Evolutionary conservation across 768 basidiomycete species (phyloP).

Genomic region (Suillus clintonianus): DNA sequence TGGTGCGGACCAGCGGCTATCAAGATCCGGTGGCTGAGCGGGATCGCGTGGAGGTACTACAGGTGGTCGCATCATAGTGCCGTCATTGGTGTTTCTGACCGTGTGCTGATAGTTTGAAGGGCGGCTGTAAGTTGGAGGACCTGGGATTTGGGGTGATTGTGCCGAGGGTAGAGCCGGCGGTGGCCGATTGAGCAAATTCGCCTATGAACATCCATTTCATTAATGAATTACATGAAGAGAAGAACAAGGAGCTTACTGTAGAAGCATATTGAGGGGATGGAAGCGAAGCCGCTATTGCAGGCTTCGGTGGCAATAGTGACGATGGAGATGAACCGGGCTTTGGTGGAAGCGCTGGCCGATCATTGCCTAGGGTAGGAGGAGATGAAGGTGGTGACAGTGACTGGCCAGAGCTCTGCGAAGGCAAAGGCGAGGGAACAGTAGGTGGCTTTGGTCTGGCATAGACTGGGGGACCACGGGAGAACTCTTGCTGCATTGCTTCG

Average conservation of each 20-base stretch:
- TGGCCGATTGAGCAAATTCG: constrained; percentile 34
- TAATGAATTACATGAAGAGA: not conserved
- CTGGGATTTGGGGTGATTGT: constrained; percentile 12
- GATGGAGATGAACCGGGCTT: constrained; percentile 32
- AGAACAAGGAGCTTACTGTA: not conserved
- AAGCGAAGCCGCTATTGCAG: constrained; percentile 12
- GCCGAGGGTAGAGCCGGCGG: constrained; percentile 33
- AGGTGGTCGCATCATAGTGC: constrained; percentile 19
- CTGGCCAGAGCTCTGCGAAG: constrained; percentile 21
- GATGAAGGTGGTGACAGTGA: constrained; percentile 20
- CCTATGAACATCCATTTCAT: constrained; percentile 14
- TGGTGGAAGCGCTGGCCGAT: constrained; percentile 41
- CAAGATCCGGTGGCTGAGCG: constrained; percentile 23
- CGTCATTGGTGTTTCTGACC: constrained; percentile 17
- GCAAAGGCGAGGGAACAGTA: constrained; percentile 18
- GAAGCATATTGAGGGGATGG: constrained; percentile 12
- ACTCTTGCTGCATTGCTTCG: constrained; percentile 76
- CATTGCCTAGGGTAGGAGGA: constrained; percentile 15
- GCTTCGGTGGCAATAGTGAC: constrained; percentile 17
- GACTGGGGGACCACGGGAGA: constrained; percentile 85
- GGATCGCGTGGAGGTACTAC: constrained; percentile 21
- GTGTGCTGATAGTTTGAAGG: constrained; percentile 15
- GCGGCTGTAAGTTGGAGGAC: not conserved
- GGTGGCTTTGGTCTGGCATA: constrained; percentile 73
- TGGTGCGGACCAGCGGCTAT: constrained; percentile 29